Evolutionary conservation across 306 rosid genomes (phyloP).

Genomic region (Trichosanthes cucumerina): DNA sequence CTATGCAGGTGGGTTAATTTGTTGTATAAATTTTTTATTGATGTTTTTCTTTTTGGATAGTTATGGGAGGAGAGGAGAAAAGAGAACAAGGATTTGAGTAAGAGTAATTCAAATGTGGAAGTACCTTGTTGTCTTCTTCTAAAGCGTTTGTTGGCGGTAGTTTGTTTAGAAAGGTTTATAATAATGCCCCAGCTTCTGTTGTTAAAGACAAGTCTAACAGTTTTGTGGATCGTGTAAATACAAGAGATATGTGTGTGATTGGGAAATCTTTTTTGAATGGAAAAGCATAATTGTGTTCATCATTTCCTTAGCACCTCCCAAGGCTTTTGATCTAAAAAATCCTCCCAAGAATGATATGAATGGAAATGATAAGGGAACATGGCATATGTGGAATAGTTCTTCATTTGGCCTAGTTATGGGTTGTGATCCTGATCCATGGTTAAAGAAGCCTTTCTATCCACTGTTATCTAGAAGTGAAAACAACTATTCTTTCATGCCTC

Average conservation of each 20-base stretch:
- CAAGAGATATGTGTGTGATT: conserved; percentile 44
- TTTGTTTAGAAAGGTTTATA: conserved; percentile 66
- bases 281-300: conserved; percentile 52
- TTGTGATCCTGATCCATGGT: conserved; percentile 76
- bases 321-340: conserved; percentile 36
- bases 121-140: conserved; percentile 77
- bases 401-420: conserved; percentile 67
- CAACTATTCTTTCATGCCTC: conserved; percentile 31
- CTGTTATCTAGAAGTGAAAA: conserved; percentile 52
- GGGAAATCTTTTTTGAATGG: conserved; percentile 44
- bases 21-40: no score
- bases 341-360: conserved; percentile 39
- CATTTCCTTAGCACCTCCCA: conserved; percentile 34
- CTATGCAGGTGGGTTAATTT: no score
- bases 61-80: conserved; percentile 73
- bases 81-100: conserved; percentile 85
- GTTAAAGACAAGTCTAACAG: conserved; percentile 60
- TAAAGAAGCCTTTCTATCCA: conserved; percentile 52
- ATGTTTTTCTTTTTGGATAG: no score
- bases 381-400: conserved; percentile 93
- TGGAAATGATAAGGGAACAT: conserved; percentile 61
- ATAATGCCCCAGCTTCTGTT: conserved; percentile 32
- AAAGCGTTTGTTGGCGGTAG: conserved; percentile 69
- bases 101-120: conserved; percentile 93
- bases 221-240: conserved; percentile 55